phyloP scores from a whole-genome alignment of 768 basidiomycete genomes.

The Termitomyces sp. region DNA sequence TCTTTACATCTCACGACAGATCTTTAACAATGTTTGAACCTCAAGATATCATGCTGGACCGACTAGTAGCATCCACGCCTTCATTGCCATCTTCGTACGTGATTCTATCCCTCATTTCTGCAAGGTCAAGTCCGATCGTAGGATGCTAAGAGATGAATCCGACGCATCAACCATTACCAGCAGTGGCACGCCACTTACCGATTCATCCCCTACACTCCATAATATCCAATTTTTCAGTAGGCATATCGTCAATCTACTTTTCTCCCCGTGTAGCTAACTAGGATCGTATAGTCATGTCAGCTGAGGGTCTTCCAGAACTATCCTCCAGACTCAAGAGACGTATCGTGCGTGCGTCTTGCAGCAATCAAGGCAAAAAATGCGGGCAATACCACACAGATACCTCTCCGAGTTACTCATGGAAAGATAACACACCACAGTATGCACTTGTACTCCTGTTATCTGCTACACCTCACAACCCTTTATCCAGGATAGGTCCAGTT shows the following conservation, averaged over 20 bases:
- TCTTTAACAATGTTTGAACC: not conserved
- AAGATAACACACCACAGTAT: conserved; percentile 14
- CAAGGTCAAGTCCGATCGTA: not conserved
- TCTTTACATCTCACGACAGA: not conserved
- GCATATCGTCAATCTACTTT: not conserved
- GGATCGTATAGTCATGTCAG: not conserved
- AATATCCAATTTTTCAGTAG: conserved; percentile 18
- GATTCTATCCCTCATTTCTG: not conserved
- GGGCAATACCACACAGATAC: not conserved
- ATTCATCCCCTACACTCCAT: not conserved
- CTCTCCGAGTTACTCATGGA: conserved; percentile 2
- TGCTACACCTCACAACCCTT: not conserved
- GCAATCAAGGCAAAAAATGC: not conserved
- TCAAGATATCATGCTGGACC: not conserved
- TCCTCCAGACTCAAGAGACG: not conserved
- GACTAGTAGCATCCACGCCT: not conserved
- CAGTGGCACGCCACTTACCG: not conserved
- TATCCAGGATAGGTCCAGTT: conserved; percentile 14
- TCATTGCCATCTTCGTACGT: not conserved
- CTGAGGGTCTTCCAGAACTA: conserved; percentile 4
- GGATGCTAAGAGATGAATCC: not conserved
- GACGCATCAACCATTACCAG: not conserved
- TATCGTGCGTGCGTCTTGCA: conserved; percentile 8
- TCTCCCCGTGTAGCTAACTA: not conserved
- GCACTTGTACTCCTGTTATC: not conserved